Evolutionary conservation across 108 stramenopile species (phyloP), one percentile per base, ranked within the genome.

Genomic region (Fragilariopsis cylindrus): DNA sequence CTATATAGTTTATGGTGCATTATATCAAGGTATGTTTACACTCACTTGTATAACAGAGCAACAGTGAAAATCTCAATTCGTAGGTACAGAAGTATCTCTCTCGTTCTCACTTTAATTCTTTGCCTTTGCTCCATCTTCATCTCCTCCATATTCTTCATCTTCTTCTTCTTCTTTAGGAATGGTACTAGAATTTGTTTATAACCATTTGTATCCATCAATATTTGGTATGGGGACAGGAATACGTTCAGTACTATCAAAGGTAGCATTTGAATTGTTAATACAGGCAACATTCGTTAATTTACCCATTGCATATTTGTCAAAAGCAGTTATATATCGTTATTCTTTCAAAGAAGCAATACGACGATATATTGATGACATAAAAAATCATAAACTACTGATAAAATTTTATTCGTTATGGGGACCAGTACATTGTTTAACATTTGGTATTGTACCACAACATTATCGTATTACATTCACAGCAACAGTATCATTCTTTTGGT

Each of bases 401-500:
- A 91, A 88, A 45, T 91, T 85, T 64, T 88, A 67, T 54, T 48
- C 52, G 3, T 41, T 89, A 15, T 89, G 88, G 88, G 67, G 48
- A 3, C 88, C 88, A 3, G 86, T 85, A 0, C 75, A 84, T 64
- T 79, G 73, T 41, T 15, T 89, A n/a, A 84, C 81, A 4, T 89
- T 89, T 60, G 56, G 76, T 7, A 71, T 89, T 3, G 62, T 89
- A 52, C 88, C 88, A 3, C 75, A 77, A 48, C 86, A 85, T 48
- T 81, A 81, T 16, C 79, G 88, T 41, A 76, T 89, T 7, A 78
- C 75, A 4, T 81, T 81, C 21, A 82, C 81, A 52, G 86, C 85
- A 3, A 54, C 66, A n/a, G 79, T 89, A 7, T 84, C 83, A 30
- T 89, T 89, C 80, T 85, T 89, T 66, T 86, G 88, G 87, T 39